phyloP scores from a whole-genome alignment of 2,329 filamentous ascomycete genomes.

The Neofusicoccum umdonicola region DNA sequence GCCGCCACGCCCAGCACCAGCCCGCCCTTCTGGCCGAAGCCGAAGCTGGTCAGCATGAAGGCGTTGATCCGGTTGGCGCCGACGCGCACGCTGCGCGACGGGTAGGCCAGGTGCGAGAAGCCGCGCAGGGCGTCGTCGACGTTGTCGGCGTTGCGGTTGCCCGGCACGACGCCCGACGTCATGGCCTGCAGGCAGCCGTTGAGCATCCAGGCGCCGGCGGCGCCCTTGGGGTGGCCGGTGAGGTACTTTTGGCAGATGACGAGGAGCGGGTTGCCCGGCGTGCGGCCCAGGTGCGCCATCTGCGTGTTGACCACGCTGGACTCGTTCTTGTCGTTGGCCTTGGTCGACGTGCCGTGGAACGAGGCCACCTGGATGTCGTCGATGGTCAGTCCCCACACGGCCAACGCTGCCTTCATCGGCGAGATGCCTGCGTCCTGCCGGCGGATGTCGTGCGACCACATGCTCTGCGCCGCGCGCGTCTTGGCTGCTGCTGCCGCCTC shows the following conservation, averaged over 20 bases:
- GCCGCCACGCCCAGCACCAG: no score
- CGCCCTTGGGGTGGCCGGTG: slow-evolving; percentile 40
- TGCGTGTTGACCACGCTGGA: slow-evolving; percentile 22
- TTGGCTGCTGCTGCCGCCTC: not conserved
- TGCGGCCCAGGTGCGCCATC: slow-evolving; percentile 35
- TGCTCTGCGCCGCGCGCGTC: not conserved
- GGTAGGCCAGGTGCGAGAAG: no score
- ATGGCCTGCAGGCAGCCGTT: slow-evolving; percentile 40
- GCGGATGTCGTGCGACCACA: no score
- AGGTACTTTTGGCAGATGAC: slow-evolving; percentile 39
- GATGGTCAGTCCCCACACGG: slow-evolving; percentile 36
- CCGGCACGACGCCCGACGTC: slow-evolving; percentile 31
- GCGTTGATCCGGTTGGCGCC: no score
- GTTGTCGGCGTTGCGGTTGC: slow-evolving; percentile 40
- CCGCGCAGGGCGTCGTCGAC: slow-evolving; percentile 30
- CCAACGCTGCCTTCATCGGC: slow-evolving; percentile 23
- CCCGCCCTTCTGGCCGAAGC: no score
- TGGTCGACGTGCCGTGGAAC: slow-evolving; percentile 43
- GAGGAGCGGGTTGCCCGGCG: slow-evolving; percentile 32
- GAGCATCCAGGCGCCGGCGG: slow-evolving; percentile 39
- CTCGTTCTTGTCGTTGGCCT: slow-evolving; percentile 10
- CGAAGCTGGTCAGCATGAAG: no score
- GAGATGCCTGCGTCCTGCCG: no score
- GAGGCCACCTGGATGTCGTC: slow-evolving; percentile 41
- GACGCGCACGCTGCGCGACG: no score